These are phyloP conservation scores for Coffea humblotiana DNA, from an alignment of 305 asterid genomes.

Conservation along the genomic window DNA sequence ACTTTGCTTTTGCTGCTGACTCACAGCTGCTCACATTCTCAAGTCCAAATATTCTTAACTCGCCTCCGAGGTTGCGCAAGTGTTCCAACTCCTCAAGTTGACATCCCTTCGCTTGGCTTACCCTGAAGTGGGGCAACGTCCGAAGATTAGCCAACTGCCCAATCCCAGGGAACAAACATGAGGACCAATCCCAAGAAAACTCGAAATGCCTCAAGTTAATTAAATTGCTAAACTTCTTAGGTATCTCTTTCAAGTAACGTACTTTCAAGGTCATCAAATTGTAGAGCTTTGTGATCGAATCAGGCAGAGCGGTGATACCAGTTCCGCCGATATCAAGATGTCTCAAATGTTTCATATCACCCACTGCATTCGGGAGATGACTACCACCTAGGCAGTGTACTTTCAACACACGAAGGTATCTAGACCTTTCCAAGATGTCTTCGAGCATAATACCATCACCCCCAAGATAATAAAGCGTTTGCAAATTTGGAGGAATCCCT, in stretches of 20 bases:
- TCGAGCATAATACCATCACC: neutral
- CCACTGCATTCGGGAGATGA: constrained; percentile 7
- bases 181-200: neutral
- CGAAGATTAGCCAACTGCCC: constrained; percentile 7
- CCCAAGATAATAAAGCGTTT: constrained; percentile 5
- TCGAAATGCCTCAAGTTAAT: constrained; percentile 13
- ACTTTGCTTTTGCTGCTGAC: neutral
- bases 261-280: constrained; percentile 12
- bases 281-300: constrained; percentile 8
- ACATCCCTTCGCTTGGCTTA: constrained; percentile 7
- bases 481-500: constrained; percentile 3
- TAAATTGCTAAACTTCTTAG: neutral
- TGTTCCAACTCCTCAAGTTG: constrained; percentile 4
- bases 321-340: neutral
- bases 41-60: neutral
- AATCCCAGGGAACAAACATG: neutral
- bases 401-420: constrained; percentile 11
- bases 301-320: neutral
- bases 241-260: neutral
- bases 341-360: constrained; percentile 10
- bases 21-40: neutral
- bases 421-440: constrained; percentile 4
- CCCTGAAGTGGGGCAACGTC: constrained; percentile 10
- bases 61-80: constrained; percentile 4
- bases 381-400: neutral